Percentiles rank a stretch among this genome's conserved stretches.
These are phyloP conservation scores for Suillus bovinus DNA, from an alignment of 768 basidiomycete species.

Conservation along the genomic window DNA sequence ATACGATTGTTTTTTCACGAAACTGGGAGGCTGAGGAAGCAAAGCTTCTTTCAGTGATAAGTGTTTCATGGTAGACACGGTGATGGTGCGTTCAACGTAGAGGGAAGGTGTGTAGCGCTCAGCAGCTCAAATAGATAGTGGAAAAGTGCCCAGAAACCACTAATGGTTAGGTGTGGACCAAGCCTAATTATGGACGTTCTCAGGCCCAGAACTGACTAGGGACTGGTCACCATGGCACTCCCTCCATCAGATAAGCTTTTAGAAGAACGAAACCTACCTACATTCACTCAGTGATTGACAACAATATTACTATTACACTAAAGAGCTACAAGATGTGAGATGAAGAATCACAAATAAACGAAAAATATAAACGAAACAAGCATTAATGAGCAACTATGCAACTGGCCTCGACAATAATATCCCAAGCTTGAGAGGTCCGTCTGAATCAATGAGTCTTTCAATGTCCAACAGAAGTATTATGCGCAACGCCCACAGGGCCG, in stretches of 20 bases:
- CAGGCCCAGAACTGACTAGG: neutral
- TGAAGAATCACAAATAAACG: neutral
- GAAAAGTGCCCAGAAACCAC: neutral
- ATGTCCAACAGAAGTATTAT: neutral
- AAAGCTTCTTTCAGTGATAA: conserved; percentile 54
- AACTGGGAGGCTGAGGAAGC: conserved; percentile 83
- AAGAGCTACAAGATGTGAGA: neutral
- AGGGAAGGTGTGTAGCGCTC: neutral
- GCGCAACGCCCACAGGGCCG: conserved; percentile 38
- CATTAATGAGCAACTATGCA: neutral
- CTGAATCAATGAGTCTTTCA: neutral
- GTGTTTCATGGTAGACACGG: conserved; percentile 27
- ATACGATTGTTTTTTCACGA: conserved; percentile 82
- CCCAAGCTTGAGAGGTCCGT: neutral
- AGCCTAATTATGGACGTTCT: neutral
- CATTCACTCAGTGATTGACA: neutral
- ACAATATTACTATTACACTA: neutral
- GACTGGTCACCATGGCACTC: neutral
- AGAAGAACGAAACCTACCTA: neutral
- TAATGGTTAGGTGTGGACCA: neutral
- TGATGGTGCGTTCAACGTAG: neutral
- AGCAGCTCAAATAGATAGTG: neutral
- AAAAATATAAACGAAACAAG: neutral
- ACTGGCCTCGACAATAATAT: neutral
- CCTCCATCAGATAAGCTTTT: neutral